Evolutionary conservation across 1,284 basidiomycete genomes (phyloP).

Genomic region (Ceratobasidium sp.): DNA sequence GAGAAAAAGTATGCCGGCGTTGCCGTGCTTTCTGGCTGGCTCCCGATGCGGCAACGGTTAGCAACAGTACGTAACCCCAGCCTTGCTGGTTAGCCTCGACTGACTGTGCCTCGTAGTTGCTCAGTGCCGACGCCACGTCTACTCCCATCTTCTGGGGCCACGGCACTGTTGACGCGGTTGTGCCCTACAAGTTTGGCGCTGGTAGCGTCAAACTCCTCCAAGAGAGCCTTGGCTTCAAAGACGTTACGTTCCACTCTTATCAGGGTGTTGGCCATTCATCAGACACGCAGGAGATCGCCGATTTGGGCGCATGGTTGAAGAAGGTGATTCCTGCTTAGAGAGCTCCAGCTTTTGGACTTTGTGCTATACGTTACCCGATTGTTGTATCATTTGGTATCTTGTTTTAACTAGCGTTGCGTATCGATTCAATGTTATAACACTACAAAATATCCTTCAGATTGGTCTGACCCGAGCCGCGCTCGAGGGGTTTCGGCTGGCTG

Average conservation of each 20-base stretch:
- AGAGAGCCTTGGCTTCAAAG: conserved; percentile 56
- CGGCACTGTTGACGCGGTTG: conserved; percentile 77
- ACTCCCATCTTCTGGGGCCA: conserved; percentile 90
- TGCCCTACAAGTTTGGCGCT: conserved; percentile 59
- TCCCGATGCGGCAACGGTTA: conserved; percentile 70
- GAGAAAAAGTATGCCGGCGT: conserved; percentile 76
- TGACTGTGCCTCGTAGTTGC: conserved; percentile 55
- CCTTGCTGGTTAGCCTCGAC: not conserved
- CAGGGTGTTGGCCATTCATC: conserved; percentile 35
- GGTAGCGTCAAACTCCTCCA: conserved; percentile 63
- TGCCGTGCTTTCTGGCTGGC: conserved; percentile 76
- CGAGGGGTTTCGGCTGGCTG: conserved; percentile 82
- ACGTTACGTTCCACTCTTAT: conserved; percentile 40
- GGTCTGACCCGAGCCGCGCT: conserved; percentile 82
- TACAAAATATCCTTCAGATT: conserved; percentile 82
- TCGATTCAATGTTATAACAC: not conserved
- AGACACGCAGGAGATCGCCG: conserved; percentile 37
- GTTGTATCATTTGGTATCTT: not conserved
- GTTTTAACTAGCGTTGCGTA: conserved; percentile 3
- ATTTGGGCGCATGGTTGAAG: conserved; percentile 39
- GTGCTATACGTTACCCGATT: not conserved
- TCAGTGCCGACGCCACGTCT: conserved; percentile 60
- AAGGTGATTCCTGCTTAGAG: conserved; percentile 22
- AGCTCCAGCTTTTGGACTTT: not conserved
- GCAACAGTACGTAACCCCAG: conserved; percentile 58